Base-by-base conservation (phyloP, 129 eudicot species). In the Scalesia atractyloides region DNA sequence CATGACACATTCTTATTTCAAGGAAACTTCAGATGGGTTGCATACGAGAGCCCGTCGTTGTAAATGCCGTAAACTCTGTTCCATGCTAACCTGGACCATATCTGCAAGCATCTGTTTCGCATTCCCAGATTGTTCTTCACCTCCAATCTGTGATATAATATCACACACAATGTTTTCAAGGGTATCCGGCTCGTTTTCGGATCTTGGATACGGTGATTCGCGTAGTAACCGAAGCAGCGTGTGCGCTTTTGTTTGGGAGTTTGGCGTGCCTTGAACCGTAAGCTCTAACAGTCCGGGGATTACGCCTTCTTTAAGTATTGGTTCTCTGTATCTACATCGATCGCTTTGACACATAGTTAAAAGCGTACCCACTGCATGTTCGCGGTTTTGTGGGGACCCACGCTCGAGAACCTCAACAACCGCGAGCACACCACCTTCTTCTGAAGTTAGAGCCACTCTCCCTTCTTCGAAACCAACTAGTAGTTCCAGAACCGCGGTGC, bases 61-160 rank as follows among this genome's bases (percentile, higher is more conserved):
- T 66, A 94, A 76, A 74, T 90, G 97, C 76, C 89, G 75, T 54
- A 94, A 76, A 78, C 97, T 94, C 79, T 88, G 90, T 75, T 94
- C 97, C 99, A 94, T 94, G 77, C 99, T 94, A 41, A 90, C 97
- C 77, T 88, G 99, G 24, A 94, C 97, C 99, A 94, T 94, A 81
- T 90, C 99, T 1, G 97, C 78, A 36, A 94, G 83, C 99, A 94
- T 90, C 73, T 90, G 84, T 78, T 90, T 90, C 43, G 99, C 99
- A 39, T 90, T 94, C 26, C 97, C 96, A 7, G 83, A 78, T 77
- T 94, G 99, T 17, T 88, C 99, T 22, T 94, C 99, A 2, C 91
- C 88, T 19, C 88, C 96, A 22, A 94, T 86, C 71, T 83, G 93
- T 8, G 97, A 94, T 65, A 94, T 88, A 14, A 94, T 76, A 60